Base-by-base conservation (phyloP, 208 protist species). In the Acanthamoeba sp. region DNA sequence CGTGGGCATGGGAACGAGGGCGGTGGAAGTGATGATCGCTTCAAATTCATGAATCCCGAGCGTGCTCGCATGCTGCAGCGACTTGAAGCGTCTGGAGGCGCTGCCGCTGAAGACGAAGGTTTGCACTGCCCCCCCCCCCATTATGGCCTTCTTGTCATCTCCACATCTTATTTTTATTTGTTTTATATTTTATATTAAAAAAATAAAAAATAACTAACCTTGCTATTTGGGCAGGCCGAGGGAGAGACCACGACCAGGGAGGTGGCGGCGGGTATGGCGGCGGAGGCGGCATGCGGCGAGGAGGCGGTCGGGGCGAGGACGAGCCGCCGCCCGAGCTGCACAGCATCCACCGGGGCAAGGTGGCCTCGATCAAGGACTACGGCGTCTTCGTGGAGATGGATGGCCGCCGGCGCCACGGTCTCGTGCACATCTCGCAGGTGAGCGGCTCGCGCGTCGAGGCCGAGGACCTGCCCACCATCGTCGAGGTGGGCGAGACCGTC, bases 381-480 rank as follows among this genome's bases (percentile, higher is more conserved):
- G 94, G 94, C 87, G 78, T 93, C 10, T 95, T 95, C 66, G 85
- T 93, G 1, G 45, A 62, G 29, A 24, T 95, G 22, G 62, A 92
- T 9, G 94, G 94, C 34, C 64, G 59, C 1, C 59, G 89, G 38
- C 32, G 42, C 22, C 94, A 95, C 16, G 94, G 94, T 2, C 89
- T 95, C 12, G 89, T 95, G 29, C 94, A 95, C 89, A 93, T 95
- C 85, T 95, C 94, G 29, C 94, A 95, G 78, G 62, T 95, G 40
- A 93, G 88, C 88, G 22, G 24, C 40, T 40, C 42, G 27, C 87
- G 89, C 24, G 88, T 95, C 24, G 88, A 95, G 88, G 27, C 85
- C 48, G 94, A 94, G 48, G 94, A 95, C 66, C 62, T 93, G 29
- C 69, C 90, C 59, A 73, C 69, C 32, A 93, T 95, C 20, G 94